Conservation (phyloP, 1,284 basidiomycete genomes). For the Flammula alnicola region DNA sequence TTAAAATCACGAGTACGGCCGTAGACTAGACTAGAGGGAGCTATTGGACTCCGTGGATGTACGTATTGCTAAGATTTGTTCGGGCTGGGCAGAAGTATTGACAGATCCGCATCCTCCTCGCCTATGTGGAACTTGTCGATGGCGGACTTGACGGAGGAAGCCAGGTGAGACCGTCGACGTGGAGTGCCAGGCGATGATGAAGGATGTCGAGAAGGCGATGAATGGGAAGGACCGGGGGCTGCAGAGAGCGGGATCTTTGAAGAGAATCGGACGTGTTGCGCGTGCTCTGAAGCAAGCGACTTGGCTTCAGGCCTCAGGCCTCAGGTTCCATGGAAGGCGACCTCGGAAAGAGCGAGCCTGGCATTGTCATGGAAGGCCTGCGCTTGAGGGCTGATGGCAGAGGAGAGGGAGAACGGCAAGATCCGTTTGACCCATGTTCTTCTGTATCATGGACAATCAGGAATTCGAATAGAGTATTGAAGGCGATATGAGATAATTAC, state of each 20-base stretch:
- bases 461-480: neutral
- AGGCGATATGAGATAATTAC: no score
- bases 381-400: constrained; percentile 39
- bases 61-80: constrained; percentile 30
- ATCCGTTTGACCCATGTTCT: constrained; percentile 1
- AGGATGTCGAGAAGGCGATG: neutral
- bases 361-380: constrained; percentile 66
- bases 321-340: constrained; percentile 67
- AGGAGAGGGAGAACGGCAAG: constrained; percentile 32
- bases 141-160: constrained; percentile 46
- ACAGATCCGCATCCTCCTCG: constrained; percentile 42
- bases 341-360: constrained; percentile 75
- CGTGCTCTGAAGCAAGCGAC: constrained; percentile 23
- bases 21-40: neutral
- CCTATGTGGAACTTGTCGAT: constrained; percentile 46
- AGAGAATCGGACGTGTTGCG: constrained; percentile 45
- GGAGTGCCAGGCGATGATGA: constrained; percentile 13
- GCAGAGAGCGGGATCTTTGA: constrained; percentile 6
- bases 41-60: neutral
- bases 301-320: no score
- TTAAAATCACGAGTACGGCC: no score
- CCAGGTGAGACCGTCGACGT: constrained; percentile 28
- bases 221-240: neutral
- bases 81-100: constrained; percentile 43
- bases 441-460: neutral